A percentile compares a stretch with the other conserved stretches of the same genome.
Conservation (phyloP, 495 filamentous ascomycete species). For the Penicillium lagena region DNA sequence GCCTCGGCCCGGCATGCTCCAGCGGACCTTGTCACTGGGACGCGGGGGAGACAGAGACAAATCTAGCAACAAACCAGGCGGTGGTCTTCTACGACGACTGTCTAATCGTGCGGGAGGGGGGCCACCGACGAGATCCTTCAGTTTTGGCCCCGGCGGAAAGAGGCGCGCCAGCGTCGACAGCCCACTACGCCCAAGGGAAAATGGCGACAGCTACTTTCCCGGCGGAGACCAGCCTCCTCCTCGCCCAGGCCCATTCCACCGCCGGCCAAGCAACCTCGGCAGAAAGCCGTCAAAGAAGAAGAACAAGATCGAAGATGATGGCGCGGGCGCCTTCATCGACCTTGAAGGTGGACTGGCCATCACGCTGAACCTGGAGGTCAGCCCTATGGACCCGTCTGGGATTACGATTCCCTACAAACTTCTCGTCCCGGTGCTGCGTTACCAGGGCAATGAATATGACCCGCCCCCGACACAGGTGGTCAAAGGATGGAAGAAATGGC, state of each 20-base stretch:
- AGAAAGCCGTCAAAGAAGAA: slow-evolving; percentile 48
- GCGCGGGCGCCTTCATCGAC: slow-evolving; percentile 46
- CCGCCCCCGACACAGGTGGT: slow-evolving; percentile 27
- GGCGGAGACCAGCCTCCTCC: slow-evolving; percentile 12
- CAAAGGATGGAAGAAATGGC: slow-evolving; percentile 41
- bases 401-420: slow-evolving; percentile 82
- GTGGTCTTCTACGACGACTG: slow-evolving; percentile 50
- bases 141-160: slow-evolving; percentile 24
- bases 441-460: slow-evolving; percentile 40
- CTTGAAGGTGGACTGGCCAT: slow-evolving; percentile 78
- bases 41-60: slow-evolving; percentile 26
- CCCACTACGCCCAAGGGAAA: slow-evolving; percentile 23
- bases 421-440: slow-evolving; percentile 69
- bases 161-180: slow-evolving; percentile 37
- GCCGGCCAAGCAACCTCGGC: slow-evolving; percentile 64
- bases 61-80: slow-evolving; percentile 25
- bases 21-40: slow-evolving; percentile 58
- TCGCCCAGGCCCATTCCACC: slow-evolving; percentile 54
- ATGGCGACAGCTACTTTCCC: slow-evolving; percentile 36
- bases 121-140: slow-evolving; percentile 34
- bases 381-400: slow-evolving; percentile 76
- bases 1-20: slow-evolving; percentile 43
- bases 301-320: slow-evolving; percentile 32
- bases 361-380: slow-evolving; percentile 79
- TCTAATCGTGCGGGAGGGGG: slow-evolving; percentile 34